These are phyloP conservation scores for Spencermartinsiella europaea DNA, from an alignment of 805 yeast genomes.

Conservation along the genomic window DNA sequence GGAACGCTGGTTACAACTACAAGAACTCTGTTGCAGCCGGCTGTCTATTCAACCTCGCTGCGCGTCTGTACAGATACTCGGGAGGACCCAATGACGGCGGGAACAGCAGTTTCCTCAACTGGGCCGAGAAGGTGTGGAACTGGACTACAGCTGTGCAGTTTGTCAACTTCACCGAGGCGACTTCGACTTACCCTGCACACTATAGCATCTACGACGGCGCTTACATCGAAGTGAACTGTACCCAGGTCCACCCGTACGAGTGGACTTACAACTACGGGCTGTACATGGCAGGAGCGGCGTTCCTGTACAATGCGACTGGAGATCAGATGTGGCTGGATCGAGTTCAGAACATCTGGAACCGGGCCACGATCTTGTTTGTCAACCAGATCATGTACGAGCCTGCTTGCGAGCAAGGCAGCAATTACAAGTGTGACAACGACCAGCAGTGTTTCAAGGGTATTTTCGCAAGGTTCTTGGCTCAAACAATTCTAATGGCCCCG, in stretches of 20 bases:
- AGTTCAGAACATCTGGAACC: conserved; percentile 42
- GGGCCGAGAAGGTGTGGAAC: conserved; percentile 67
- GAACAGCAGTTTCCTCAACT: conserved; percentile 65
- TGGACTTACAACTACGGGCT: conserved; percentile 78
- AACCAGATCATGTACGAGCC: conserved; percentile 58
- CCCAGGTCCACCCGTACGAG: conserved; percentile 46
- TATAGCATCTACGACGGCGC: conserved; percentile 69
- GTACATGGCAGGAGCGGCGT: conserved; percentile 64
- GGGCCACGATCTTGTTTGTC: conserved; percentile 45
- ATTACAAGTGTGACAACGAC: conserved; percentile 58
- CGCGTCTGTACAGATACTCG: conserved; percentile 78
- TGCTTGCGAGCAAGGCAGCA: conserved; percentile 54
- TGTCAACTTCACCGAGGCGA: conserved; percentile 26
- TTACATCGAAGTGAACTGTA: conserved; percentile 42
- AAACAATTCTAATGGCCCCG: conserved; percentile 58
- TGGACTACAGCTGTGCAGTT: conserved; percentile 58
- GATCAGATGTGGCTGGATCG: conserved; percentile 57
- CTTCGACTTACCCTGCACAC: conserved; percentile 20
- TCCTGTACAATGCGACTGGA: conserved; percentile 55
- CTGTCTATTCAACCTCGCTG: conserved; percentile 71
- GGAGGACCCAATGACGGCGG: conserved; percentile 18
- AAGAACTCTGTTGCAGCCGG: conserved; percentile 89
- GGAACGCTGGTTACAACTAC: conserved; percentile 84
- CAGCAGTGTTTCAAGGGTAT: conserved; percentile 73
- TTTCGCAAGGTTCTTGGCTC: conserved; percentile 59